These are phyloP conservation scores for thale cress (Arabidopsis thaliana) DNA, from an alignment of 345 rosid species.

Conservation along the genomic window DNA sequence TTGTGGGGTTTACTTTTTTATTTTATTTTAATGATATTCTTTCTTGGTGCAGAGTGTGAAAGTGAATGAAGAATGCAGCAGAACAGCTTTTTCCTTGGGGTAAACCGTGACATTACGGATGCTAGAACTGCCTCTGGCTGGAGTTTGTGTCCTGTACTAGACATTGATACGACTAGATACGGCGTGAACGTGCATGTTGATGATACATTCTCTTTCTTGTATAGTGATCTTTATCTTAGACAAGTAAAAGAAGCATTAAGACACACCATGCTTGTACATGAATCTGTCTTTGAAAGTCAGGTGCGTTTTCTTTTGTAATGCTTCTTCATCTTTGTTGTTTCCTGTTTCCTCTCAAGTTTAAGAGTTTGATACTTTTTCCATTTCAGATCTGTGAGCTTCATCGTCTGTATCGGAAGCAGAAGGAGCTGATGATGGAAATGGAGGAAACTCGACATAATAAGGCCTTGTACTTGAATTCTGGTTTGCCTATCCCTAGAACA, in stretches of 20 bases:
- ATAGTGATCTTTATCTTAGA: constrained; percentile 37
- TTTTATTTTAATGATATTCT: constrained; percentile 5
- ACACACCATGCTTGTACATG: constrained; percentile 66
- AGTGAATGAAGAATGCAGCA: constrained; percentile 50
- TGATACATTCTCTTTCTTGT: constrained; percentile 40
- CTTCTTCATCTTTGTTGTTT: constrained; percentile 25
- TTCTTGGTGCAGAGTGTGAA: constrained; percentile 36
- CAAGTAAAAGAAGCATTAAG: constrained; percentile 49
- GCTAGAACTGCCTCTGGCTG: constrained; percentile 40
- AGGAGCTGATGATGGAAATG: constrained; percentile 60
- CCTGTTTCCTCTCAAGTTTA: constrained; percentile 5
- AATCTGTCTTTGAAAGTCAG: constrained; percentile 64
- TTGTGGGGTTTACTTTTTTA: constrained; percentile 28
- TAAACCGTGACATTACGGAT: constrained; percentile 23
- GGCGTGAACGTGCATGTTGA: constrained; percentile 28
- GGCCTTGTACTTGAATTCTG: constrained; percentile 36
- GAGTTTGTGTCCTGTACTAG: constrained; percentile 41
- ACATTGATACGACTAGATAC: constrained; percentile 45
- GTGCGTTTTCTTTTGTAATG: constrained; percentile 38
- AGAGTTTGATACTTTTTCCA: constrained; percentile 20
- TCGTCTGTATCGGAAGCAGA: constrained; percentile 61
- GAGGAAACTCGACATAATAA: constrained; percentile 37
- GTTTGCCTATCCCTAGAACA: constrained; percentile 36
- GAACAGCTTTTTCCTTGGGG: constrained; percentile 40
- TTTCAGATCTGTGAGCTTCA: constrained; percentile 65